Percentiles rank a stretch among this genome's conserved stretches.
phyloP scores from a whole-genome alignment of 371 early-diverging fungal species.

The Sporodiniella umbellata region DNA sequence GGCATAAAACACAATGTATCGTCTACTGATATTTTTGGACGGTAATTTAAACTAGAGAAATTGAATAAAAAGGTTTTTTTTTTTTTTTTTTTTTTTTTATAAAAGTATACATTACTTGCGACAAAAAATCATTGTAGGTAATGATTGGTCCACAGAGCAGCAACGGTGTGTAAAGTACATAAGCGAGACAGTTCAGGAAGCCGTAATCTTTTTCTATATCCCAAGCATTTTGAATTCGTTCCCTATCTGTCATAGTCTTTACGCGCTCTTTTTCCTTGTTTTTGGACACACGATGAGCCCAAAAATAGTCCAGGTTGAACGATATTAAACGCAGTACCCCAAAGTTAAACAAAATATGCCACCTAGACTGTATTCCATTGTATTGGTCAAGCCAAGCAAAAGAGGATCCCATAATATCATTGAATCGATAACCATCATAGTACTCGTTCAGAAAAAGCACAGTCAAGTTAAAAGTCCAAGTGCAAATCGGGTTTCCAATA shows the following conservation, averaged over 20 bases:
- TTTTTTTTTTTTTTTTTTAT: background rate
- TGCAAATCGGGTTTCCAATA: conserved; percentile 57
- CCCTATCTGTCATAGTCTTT: conserved; percentile 45
- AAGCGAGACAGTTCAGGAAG: conserved; percentile 72
- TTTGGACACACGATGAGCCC: conserved; percentile 37
- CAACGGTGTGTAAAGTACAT: conserved; percentile 85
- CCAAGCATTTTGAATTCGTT: conserved; percentile 58
- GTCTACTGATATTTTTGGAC: conserved; percentile 34
- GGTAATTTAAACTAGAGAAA: conserved; percentile 50
- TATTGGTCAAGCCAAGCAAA: conserved; percentile 70
- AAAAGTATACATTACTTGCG: conserved; percentile 66
- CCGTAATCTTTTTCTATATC: conserved; percentile 62
- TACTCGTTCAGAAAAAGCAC: conserved; percentile 75
- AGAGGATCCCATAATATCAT: conserved; percentile 32
- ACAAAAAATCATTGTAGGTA: conserved; percentile 87
- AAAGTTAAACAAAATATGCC: conserved; percentile 91
- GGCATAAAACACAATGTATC: conserved; percentile 40
- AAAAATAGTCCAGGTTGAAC: conserved; percentile 91
- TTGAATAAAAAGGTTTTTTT: too few relatives aligned
- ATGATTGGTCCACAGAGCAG: conserved; percentile 95
- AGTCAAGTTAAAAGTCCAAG: conserved; percentile 79
- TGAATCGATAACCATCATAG: conserved; percentile 72
- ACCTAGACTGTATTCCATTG: conserved; percentile 55
- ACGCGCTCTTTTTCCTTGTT: conserved; percentile 26
- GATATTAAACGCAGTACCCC: conserved; percentile 86